Evolutionary conservation across 192 early-diverging fungal species (phyloP).

Genomic region (Linnemannia elongata): DNA sequence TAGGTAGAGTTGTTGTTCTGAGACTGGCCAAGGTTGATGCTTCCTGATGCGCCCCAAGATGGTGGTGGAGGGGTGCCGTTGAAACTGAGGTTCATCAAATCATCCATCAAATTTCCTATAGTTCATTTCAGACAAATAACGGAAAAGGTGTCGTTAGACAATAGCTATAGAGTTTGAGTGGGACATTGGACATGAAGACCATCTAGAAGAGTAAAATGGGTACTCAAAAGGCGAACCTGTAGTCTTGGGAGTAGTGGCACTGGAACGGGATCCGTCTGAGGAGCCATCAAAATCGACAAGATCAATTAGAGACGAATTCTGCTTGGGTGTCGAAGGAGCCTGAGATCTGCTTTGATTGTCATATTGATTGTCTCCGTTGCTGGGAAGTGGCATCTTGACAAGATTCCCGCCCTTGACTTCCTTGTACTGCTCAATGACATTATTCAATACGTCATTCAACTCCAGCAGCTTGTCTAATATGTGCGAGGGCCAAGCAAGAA

Average conservation of each 20-base stretch:
- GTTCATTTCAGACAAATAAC: neutral
- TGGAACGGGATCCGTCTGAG: conserved; percentile 11
- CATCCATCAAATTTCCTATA: conserved; percentile 54
- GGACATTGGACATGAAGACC: no score
- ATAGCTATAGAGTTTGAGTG: neutral
- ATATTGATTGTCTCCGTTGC: conserved; percentile 11
- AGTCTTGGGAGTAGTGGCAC: conserved; percentile 27
- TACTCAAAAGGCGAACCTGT: conserved; percentile 4
- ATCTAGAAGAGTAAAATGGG: neutral
- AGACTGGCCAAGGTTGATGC: conserved; percentile 41
- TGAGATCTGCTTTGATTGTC: neutral
- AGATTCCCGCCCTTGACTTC: conserved; percentile 66
- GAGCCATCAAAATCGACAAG: conserved; percentile 52
- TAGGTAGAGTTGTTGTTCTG: conserved; percentile 10
- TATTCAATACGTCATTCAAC: conserved; percentile 86
- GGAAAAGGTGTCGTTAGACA: neutral
- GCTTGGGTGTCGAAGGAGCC: conserved; percentile 8
- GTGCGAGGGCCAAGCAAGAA: neutral
- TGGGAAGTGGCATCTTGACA: conserved; percentile 42
- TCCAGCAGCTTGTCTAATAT: conserved; percentile 72
- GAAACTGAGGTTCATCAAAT: conserved; percentile 54
- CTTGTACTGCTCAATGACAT: conserved; percentile 78
- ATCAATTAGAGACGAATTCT: conserved; percentile 63
- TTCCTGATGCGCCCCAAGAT: conserved; percentile 45
- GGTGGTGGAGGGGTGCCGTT: conserved; percentile 39